Evolutionary conservation across 2,329 filamentous ascomycete species (phyloP).

Genomic region (Scedosporium minutisporum): DNA sequence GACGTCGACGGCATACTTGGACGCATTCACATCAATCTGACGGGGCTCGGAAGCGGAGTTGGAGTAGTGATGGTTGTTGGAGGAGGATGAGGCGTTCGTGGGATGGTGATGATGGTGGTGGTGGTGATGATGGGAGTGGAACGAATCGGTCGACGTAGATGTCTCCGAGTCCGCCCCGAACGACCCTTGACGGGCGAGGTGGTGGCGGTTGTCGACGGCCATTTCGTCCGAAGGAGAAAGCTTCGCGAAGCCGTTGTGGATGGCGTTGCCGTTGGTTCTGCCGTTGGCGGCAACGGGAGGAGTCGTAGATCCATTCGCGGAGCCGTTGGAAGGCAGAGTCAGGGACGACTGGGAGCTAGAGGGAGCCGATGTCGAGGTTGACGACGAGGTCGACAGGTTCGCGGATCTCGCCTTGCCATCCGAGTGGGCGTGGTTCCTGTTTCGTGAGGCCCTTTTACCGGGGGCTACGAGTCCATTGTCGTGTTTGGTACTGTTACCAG

Average conservation of each 20-base stretch:
- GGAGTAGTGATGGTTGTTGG: conserved; percentile 23
- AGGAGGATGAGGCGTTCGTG: conserved; percentile 19
- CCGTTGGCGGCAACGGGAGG: conserved; percentile 16
- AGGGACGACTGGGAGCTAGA: conserved; percentile 12
- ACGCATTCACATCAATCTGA: conserved; percentile 60
- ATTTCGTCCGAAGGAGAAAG: conserved; percentile 9
- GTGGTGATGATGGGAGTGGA: conserved; percentile 25
- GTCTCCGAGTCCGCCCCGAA: conserved; percentile 41
- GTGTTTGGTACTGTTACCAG: conserved; percentile 47
- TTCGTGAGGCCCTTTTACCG: conserved; percentile 27
- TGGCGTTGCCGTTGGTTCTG: conserved; percentile 17
- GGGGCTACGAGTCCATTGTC: conserved; percentile 70
- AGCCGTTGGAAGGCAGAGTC: conserved; percentile 8
- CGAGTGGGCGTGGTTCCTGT: conserved; percentile 36
- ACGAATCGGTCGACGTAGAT: conserved; percentile 44
- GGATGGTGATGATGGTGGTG: conserved; percentile 23
- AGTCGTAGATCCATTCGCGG: conserved; percentile 10
- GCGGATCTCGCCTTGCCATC: conserved; percentile 23
- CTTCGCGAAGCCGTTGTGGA: conserved; percentile 2
- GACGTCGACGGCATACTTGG: conserved; percentile 55
- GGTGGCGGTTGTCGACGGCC: conserved; percentile 8
- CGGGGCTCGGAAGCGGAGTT: conserved; percentile 33
- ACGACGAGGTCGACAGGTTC: conserved; percentile 13
- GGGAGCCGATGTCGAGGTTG: conserved; percentile 10
- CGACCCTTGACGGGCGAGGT: conserved; percentile 23